Percentiles rank a stretch among this genome's conserved stretches.
These are phyloP conservation scores for Xylariaceae sp. DNA, from an alignment of 2,329 filamentous ascomycete genomes.

Conservation along the genomic window DNA sequence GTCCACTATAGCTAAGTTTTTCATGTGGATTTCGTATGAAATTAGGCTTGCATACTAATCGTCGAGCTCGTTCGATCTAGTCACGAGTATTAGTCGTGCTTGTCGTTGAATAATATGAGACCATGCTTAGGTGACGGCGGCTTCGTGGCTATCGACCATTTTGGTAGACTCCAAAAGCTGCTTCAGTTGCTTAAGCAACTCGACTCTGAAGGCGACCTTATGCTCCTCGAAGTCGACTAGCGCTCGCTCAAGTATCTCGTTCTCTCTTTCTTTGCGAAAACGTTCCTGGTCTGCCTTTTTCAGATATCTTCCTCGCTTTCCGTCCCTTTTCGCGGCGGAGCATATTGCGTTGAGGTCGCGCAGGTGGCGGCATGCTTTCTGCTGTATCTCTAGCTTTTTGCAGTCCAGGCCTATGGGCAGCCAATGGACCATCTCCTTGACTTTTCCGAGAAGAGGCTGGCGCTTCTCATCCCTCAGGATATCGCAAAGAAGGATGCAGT, in stretches of 20 bases:
- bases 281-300: background rate
- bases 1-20: too few relatives aligned
- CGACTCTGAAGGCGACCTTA: background rate
- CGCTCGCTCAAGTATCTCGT: background rate
- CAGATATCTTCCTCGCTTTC: background rate
- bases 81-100: background rate
- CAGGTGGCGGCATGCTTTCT: conserved; percentile 3
- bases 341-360: background rate
- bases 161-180: background rate
- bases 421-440: conserved; percentile 20
- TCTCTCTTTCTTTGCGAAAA: background rate
- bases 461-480: conserved; percentile 23
- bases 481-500: conserved; percentile 19
- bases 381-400: conserved; percentile 14
- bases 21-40: too few relatives aligned
- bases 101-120: background rate
- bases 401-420: conserved; percentile 17
- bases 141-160: too few relatives aligned
- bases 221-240: background rate
- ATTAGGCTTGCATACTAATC: too few relatives aligned
- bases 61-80: background rate
- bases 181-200: conserved; percentile 6
- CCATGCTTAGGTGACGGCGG: background rate
- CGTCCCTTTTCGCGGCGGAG: background rate
- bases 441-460: conserved; percentile 10